Evolutionary conservation across 2,329 filamentous ascomycete genomes (phyloP).

Genomic region (Capronia epimyces): DNA sequence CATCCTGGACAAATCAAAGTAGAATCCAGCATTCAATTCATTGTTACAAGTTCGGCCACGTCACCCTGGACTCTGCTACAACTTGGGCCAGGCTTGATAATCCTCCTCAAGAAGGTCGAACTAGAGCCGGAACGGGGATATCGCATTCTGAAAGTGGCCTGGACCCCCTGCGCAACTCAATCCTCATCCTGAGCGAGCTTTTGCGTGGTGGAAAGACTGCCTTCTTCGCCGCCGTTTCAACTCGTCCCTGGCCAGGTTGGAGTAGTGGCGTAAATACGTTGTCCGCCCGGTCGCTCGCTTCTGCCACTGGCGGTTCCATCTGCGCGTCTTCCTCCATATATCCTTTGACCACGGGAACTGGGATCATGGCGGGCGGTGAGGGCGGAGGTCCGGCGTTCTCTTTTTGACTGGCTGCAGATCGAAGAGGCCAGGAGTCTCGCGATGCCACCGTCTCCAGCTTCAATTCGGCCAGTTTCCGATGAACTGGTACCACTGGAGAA

Average conservation of each 20-base stretch:
- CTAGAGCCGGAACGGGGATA: not conserved
- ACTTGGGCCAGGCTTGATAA: too few relatives aligned
- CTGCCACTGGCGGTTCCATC: not conserved
- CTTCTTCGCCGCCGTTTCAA: not conserved
- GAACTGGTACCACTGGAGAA: not conserved
- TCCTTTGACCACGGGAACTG: not conserved
- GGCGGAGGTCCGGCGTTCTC: not conserved
- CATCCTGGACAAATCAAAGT: not conserved
- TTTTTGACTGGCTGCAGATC: not conserved
- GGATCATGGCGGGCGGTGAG: not conserved
- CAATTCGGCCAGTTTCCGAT: not conserved
- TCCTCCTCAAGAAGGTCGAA: not conserved
- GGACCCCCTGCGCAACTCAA: not conserved
- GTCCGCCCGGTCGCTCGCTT: not conserved
- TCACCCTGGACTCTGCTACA: too few relatives aligned
- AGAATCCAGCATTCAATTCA: too few relatives aligned
- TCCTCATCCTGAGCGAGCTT: slow-evolving; percentile 10
- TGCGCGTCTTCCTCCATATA: not conserved
- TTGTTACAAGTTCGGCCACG: too few relatives aligned
- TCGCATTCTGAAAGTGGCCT: slow-evolving; percentile 1
- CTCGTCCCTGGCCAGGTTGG: not conserved
- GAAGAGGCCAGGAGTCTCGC: not conserved
- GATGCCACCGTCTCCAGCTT: not conserved
- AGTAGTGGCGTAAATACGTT: not conserved
- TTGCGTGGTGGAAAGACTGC: slow-evolving; percentile 8